Conservation (phyloP, 2,329 filamentous ascomycete species). For the Xylaria sp. region DNA sequence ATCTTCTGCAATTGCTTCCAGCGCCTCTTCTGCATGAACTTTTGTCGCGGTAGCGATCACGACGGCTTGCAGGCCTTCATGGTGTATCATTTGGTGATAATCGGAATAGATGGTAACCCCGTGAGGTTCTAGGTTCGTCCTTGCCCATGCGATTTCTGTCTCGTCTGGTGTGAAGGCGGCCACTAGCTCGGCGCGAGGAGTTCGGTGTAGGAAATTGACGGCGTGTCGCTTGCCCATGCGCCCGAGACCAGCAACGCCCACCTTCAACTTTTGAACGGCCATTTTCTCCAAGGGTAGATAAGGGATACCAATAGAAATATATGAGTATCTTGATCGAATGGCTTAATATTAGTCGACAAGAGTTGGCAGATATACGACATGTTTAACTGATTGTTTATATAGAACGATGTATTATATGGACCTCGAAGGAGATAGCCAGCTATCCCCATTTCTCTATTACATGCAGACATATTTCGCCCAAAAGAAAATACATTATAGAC, state of each 20-base stretch:
- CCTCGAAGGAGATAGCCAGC: background rate
- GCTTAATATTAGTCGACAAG: too few relatives aligned
- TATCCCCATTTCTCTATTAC: background rate
- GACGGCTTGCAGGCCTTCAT: conserved; percentile 47
- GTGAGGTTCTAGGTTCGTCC: conserved; percentile 50
- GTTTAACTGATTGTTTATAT: background rate
- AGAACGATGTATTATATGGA: background rate
- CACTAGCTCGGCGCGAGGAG: conserved; percentile 59
- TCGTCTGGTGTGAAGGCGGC: conserved; percentile 60
- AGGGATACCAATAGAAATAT: background rate
- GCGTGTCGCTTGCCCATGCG: conserved; percentile 43
- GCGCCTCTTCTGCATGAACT: conserved; percentile 66
- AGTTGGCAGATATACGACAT: too few relatives aligned
- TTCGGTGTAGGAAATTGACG: conserved; percentile 33
- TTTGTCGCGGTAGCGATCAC: conserved; percentile 57
- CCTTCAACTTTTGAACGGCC: conserved; percentile 15
- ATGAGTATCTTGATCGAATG: background rate
- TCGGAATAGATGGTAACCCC: background rate
- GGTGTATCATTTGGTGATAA: background rate
- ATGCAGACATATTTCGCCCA: background rate
- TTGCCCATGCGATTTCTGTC: conserved; percentile 57
- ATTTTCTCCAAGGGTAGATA: background rate
- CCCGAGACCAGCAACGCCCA: conserved; percentile 15
- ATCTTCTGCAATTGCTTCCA: conserved; percentile 63
- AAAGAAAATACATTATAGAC: background rate